Conservation (phyloP, 441 rosid genomes). For the Erodium moschatum region DNA sequence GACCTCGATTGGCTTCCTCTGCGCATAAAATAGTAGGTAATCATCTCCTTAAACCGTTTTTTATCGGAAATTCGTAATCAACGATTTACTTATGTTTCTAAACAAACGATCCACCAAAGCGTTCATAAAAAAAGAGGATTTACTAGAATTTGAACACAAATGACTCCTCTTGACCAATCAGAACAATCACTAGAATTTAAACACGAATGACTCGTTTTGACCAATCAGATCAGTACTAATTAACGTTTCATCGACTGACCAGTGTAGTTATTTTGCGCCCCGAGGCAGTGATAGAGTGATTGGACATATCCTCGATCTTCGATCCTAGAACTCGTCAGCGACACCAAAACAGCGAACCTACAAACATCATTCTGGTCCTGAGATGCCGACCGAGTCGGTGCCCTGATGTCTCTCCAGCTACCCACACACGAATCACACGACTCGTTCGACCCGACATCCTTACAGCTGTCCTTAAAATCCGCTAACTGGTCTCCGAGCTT, state of each 20-base stretch:
- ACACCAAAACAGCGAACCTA: constrained; percentile 35
- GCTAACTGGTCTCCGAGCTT: constrained; percentile 23
- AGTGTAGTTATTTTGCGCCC: background rate
- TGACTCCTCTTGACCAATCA: too few species aligned
- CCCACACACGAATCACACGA: constrained; percentile 26
- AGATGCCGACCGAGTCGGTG: background rate
- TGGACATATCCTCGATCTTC: constrained; percentile 24
- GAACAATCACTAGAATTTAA: too few species aligned
- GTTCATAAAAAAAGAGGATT: too few species aligned
- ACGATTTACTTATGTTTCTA: too few species aligned
- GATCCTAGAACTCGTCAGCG: constrained; percentile 31
- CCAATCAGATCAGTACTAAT: background rate
- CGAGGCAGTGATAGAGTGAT: constrained; percentile 30
- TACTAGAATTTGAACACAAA: too few species aligned
- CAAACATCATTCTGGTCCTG: constrained; percentile 24
- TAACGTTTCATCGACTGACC: constrained; percentile 19
- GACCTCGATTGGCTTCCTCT: constrained; percentile 15
- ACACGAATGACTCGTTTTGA: too few species aligned
- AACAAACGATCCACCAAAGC: too few species aligned
- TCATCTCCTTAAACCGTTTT: too few species aligned
- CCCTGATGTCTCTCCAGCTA: constrained; percentile 32
- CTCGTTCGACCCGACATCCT: constrained; percentile 10
- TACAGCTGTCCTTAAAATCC: constrained; percentile 25
- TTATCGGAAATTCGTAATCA: too few species aligned
- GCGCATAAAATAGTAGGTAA: too few species aligned